Evolutionary conservation across 768 basidiomycete genomes (phyloP).

Genomic region (Kwoniella bestiolae): DNA sequence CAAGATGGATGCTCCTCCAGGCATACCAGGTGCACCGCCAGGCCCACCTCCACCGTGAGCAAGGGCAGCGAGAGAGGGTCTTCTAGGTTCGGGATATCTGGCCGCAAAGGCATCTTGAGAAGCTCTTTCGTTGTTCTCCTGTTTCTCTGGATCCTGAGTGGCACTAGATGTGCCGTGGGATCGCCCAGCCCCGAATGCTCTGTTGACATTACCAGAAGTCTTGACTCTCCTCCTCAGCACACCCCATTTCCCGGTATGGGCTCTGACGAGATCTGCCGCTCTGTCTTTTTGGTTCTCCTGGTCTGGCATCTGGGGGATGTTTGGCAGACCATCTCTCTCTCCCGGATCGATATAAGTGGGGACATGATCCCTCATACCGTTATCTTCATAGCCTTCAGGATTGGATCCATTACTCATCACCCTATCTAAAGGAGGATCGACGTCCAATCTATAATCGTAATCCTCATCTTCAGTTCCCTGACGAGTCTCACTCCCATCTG

Average conservation of each 20-base stretch:
- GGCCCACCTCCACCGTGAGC: conserved; percentile 14
- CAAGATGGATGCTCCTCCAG: conserved; percentile 60
- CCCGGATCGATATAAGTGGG: conserved; percentile 64
- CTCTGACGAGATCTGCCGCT: conserved; percentile 54
- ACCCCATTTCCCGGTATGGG: conserved; percentile 56
- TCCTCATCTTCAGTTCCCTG: conserved; percentile 44
- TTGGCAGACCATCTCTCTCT: conserved; percentile 70
- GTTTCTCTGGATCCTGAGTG: conserved; percentile 27
- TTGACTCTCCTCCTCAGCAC: conserved; percentile 46
- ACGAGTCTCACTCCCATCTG: conserved; percentile 19
- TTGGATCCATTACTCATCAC: conserved; percentile 12
- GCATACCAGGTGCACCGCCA: conserved; percentile 17
- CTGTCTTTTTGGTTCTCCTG: conserved; percentile 26
- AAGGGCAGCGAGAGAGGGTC: conserved; percentile 15
- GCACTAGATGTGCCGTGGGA: background rate
- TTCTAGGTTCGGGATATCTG: conserved; percentile 34
- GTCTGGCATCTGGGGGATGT: conserved; percentile 52
- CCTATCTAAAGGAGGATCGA: conserved; percentile 39
- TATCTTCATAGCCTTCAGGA: conserved; percentile 29
- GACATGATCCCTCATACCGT: conserved; percentile 40
- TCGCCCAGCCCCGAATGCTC: conserved; percentile 27
- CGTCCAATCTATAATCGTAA: conserved; percentile 56
- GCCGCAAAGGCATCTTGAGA: conserved; percentile 46
- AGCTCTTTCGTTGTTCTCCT: conserved; percentile 13
- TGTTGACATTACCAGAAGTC: conserved; percentile 33